Evolutionary conservation across 169 alveolate species (phyloP), one percentile per base, ranked within the genome.

Genomic region (Haemoproteus tartakovskyi): DNA sequence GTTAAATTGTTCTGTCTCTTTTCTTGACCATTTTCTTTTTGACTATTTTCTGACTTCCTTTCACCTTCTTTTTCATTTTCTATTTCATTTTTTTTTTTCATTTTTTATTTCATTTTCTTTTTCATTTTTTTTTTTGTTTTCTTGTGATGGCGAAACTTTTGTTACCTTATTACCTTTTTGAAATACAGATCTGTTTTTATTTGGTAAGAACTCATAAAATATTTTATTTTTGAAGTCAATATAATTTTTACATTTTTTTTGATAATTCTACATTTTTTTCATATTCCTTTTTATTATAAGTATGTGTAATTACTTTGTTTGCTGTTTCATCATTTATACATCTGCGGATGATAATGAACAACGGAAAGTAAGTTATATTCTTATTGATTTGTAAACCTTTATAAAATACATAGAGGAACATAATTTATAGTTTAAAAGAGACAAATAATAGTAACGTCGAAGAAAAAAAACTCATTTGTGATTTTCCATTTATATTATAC

Each of bases 211-310:
- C 12, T 74, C 84, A 38, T 74, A 74, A 21, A 24, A 74, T 22
- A 33, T 41, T 48, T 74, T 74, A 18, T 74, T 74, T 45, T 74
- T 74, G 21, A 40, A 43, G 12, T 74, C 84, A 21, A 74, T 61
- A 26, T 74, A 33, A 16, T 37, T 59, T 74, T 74, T 74, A 48
- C 84, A 74, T 30, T 46, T 37, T 26, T 74, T 62, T 33, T n/a
- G 26, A 74, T 41, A 56, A 30, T 6, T 74, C 41, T 22, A 54
- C 29, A 45, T 74, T 74, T 2, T 74, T 51, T 41, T 59, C 74
- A 30, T 57, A 56, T 43, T 57, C 61, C 47, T 56, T 74, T 43
- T 56, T 64, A n/a, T 22, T 50, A 59, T 74, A 74, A 27, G 54
- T 57, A 60, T 74, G 84, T 16, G 74, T 46, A 19, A 74, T 43